A percentile compares a stretch with the other conserved stretches of the same genome.
phyloP scores from a whole-genome alignment of 345 rosid genomes.

The Aegle marmelos region DNA sequence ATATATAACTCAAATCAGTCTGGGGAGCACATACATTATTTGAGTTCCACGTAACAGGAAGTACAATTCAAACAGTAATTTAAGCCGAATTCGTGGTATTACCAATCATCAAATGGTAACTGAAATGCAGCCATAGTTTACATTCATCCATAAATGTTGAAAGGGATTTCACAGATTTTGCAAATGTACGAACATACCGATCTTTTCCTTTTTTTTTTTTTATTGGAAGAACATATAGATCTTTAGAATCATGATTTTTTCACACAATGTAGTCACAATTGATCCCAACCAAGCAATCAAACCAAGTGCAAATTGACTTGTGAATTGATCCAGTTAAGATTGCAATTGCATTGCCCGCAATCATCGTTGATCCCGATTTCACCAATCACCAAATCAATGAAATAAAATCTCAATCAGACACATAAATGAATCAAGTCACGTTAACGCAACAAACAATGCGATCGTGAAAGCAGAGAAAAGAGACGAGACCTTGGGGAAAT shows the following conservation, averaged over 20 bases:
- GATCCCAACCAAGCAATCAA: neutral
- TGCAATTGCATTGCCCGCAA: too few species aligned
- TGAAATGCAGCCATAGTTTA: too few species aligned
- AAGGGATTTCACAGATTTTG: too few species aligned
- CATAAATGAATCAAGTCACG: neutral
- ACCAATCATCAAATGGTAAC: neutral
- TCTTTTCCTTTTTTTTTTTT: too few species aligned
- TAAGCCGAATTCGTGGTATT: neutral
- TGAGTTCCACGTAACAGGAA: neutral
- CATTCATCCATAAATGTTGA: too few species aligned
- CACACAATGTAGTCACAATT: neutral
- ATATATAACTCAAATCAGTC: neutral
- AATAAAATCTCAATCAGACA: neutral
- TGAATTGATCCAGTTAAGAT: neutral
- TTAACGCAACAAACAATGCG: neutral
- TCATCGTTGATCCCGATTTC: too few species aligned
- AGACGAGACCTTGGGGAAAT: slow-evolving; percentile 57
- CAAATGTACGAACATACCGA: too few species aligned
- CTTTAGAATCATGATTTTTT: too few species aligned
- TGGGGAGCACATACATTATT: neutral
- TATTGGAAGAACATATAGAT: too few species aligned
- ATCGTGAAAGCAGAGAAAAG: neutral
- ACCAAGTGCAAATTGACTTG: neutral
- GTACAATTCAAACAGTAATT: neutral
- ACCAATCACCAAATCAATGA: too few species aligned